Evolutionary conservation across 228 moss, liverwort and hornwort species (phyloP).

Genomic region (Sphagnum magellanicum): DNA sequence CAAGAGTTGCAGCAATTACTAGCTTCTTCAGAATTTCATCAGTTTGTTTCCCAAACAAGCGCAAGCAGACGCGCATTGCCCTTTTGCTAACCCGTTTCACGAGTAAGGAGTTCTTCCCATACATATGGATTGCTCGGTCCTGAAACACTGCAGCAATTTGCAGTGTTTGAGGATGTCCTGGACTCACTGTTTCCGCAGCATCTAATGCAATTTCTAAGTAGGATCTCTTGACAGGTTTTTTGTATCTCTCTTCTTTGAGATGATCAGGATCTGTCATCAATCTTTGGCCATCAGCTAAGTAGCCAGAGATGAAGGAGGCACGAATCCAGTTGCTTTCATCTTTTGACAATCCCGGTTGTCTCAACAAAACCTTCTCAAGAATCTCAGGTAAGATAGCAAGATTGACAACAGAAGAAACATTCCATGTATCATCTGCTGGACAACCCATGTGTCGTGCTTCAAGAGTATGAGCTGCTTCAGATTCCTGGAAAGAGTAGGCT

Average conservation of each 20-base stretch:
- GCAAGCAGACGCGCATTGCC: slow-evolving; percentile 5
- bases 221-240: not conserved
- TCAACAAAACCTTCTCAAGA: slow-evolving; percentile 10
- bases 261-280: slow-evolving; percentile 13
- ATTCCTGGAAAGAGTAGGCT: slow-evolving; percentile 5
- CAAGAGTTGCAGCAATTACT: not conserved
- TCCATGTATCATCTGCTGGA: slow-evolving; percentile 3
- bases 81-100: slow-evolving; percentile 7
- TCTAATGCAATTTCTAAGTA: slow-evolving; percentile 9
- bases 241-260: slow-evolving; percentile 2
- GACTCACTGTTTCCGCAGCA: slow-evolving; percentile 1
- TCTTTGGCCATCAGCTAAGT: slow-evolving; percentile 9
- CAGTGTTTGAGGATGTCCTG: slow-evolving; percentile 14
- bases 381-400: slow-evolving; percentile 11
- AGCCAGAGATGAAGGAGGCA: slow-evolving; percentile 7
- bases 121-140: slow-evolving; percentile 1
- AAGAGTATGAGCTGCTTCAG: not conserved
- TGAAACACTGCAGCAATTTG: slow-evolving; percentile 14
- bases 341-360: not conserved
- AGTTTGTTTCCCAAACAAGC: slow-evolving; percentile 5
- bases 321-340: slow-evolving; percentile 12
- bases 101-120: slow-evolving; percentile 10
- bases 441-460: not conserved
- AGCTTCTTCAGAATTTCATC: slow-evolving; percentile 11
- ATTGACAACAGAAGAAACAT: slow-evolving; percentile 1